Evolutionary conservation across 768 basidiomycete genomes (phyloP).

Genomic region (Lepiota brunneoincarnata): DNA sequence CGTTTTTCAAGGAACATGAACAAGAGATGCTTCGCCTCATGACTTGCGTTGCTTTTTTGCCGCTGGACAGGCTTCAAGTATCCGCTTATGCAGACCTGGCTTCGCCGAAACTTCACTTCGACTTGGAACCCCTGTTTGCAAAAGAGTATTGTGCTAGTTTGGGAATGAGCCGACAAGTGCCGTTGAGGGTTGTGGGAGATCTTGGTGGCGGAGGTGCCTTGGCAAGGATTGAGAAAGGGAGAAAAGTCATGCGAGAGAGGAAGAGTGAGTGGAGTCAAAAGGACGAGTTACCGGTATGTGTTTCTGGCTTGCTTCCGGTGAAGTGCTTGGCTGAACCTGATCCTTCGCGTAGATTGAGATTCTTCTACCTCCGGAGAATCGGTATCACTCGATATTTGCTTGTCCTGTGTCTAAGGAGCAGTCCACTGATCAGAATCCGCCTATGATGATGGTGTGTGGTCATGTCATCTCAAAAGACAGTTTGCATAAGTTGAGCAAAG

Average conservation of each 20-base stretch:
- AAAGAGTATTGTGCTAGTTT: conserved; percentile 86
- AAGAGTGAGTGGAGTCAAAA: conserved; percentile 91
- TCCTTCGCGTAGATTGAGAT: conserved; percentile 79
- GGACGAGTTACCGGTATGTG: conserved; percentile 81
- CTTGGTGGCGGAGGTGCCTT: conserved; percentile 92
- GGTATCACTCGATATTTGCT: conserved; percentile 96
- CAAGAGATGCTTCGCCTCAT: conserved; percentile 69
- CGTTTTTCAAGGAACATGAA: conserved; percentile 61
- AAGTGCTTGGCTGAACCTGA: not conserved
- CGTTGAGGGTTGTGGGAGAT: conserved; percentile 86
- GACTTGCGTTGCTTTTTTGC: conserved; percentile 68
- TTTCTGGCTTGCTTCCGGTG: not conserved
- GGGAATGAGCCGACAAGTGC: conserved; percentile 87
- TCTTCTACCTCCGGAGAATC: conserved; percentile 77
- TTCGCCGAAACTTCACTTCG: conserved; percentile 67
- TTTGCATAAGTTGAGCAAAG: conserved; percentile 84
- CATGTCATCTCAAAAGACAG: conserved; percentile 95
- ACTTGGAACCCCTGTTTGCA: conserved; percentile 80
- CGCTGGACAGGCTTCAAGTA: conserved; percentile 55
- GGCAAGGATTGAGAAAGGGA: conserved; percentile 90
- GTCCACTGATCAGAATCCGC: conserved; percentile 88
- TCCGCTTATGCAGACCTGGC: conserved; percentile 80
- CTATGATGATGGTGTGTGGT: conserved; percentile 97
- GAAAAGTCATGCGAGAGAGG: conserved; percentile 88
- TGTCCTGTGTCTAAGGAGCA: conserved; percentile 99